These are phyloP conservation scores for Fusarium sulawesiense DNA, from an alignment of 2,329 filamentous ascomycete species.

Conservation along the genomic window DNA sequence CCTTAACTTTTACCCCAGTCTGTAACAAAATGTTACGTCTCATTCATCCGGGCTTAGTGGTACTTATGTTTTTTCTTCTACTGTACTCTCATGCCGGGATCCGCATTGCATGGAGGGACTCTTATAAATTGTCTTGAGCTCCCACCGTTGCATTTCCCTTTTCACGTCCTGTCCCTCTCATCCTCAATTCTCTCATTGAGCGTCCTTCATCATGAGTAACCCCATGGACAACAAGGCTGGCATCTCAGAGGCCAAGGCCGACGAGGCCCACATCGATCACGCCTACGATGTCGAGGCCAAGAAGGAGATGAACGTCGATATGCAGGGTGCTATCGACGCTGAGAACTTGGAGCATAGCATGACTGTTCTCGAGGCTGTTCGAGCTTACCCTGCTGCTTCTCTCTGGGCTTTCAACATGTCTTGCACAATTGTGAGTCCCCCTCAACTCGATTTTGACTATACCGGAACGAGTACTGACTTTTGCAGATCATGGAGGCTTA, in stretches of 20 bases:
- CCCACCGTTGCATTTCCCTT: conserved; percentile 10
- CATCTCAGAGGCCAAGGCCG: conserved; percentile 26
- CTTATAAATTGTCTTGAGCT: conserved; percentile 10
- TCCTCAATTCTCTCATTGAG: conserved; percentile 16
- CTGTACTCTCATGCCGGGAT: background rate
- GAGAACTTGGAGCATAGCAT: conserved; percentile 58
- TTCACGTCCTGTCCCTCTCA: background rate
- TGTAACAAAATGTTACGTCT: conserved; percentile 15
- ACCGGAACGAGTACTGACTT: no score
- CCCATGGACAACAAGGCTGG: conserved; percentile 25
- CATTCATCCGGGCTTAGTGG: conserved; percentile 16
- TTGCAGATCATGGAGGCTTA: conserved; percentile 62
- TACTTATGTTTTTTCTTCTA: conserved; percentile 6
- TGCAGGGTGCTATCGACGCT: conserved; percentile 43
- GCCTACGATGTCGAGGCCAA: conserved; percentile 38
- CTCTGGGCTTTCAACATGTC: conserved; percentile 62
- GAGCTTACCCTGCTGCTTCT: conserved; percentile 57
- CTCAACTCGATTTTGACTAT: no score
- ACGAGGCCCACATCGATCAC: conserved; percentile 32
- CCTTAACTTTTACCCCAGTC: background rate
- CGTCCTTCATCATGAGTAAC: conserved; percentile 34
- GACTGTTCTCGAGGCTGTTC: conserved; percentile 53
- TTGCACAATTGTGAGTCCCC: conserved; percentile 58
- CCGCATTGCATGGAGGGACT: background rate
- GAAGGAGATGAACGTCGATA: conserved; percentile 24